Evolutionary conservation across 805 yeast species (phyloP).

Genomic region (Wickerhamomyces sydowiorum): DNA sequence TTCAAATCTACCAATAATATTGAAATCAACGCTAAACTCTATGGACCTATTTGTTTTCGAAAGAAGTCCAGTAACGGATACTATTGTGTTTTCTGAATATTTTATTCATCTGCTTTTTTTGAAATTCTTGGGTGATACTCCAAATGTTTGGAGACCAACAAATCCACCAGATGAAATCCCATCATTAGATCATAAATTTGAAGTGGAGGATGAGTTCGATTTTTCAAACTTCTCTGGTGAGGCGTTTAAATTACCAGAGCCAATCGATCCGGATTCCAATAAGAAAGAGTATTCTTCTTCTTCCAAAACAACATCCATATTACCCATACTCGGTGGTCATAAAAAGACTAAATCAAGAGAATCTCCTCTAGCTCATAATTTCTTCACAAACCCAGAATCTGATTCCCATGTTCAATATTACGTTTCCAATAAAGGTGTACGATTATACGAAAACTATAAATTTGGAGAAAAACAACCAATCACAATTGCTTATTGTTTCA

Average conservation of each 20-base stretch:
- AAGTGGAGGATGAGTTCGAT: constrained; percentile 28
- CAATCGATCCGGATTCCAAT: background rate
- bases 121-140: constrained; percentile 55
- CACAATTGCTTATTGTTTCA: constrained; percentile 41
- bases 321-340: background rate
- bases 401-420: constrained; percentile 79
- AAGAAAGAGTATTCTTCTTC: background rate
- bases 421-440: constrained; percentile 56
- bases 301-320: background rate
- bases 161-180: constrained; percentile 46
- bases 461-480: constrained; percentile 24
- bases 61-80: constrained; percentile 52
- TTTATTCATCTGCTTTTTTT: constrained; percentile 61
- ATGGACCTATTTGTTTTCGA: constrained; percentile 68
- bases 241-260: constrained; percentile 1
- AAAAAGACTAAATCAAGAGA: constrained; percentile 17
- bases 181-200: constrained; percentile 26
- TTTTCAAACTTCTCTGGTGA: constrained; percentile 23
- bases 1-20: constrained; percentile 35
- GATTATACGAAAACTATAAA: constrained; percentile 43
- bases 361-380: constrained; percentile 71
- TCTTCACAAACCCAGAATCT: constrained; percentile 85
- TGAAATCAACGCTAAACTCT: constrained; percentile 57
- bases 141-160: constrained; percentile 65
- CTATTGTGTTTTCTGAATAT: constrained; percentile 54